Evolutionary conservation across 345 rosid genomes (phyloP), one percentile per base, ranked within the genome.

Genomic region (Eutrema japonicum): DNA sequence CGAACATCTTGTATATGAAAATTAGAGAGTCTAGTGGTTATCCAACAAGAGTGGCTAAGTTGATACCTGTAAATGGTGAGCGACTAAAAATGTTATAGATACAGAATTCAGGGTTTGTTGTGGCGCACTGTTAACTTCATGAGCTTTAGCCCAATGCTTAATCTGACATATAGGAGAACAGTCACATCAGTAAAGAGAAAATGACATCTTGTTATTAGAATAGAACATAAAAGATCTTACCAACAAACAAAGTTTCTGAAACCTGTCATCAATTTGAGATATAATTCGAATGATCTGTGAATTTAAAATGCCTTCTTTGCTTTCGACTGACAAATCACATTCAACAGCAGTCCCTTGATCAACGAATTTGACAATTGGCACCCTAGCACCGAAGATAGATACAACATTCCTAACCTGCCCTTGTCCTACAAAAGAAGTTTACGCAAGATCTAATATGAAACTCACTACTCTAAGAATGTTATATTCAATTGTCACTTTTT

Each of bases 171-270:
- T 71, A 45, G 35, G 51, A 32, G 12, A 60, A 61, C 7, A 42
- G 37, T 52, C 22, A 62, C 37, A 48, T 60, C 51, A 22, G 26
- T 22, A 22, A 22, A 30, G 33, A 30, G 33, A 30, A 30, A 30
- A 30, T 30, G 33, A 30, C 33, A 30, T 30, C 33, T 30, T 30
- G 33, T 30, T 30, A 3, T 30, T 30, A 30, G 2, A 30, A 48
- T 2, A 55, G 22, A 56, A 12, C 38, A 10, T 8, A 49, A 43
- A 40, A 43, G 54, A 59, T 42, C 80, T 79, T 78, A 85, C 89
- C 89, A 85, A 73, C 64, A 82, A 42, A 77, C 86, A 78, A 64
- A 86, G 89, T 75, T 82, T 86, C 71, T 70, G 85, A 79, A 86
- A 84, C 78, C 87, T 78, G 16, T 72, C 86, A 82, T 86, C 89